phyloP scores from a whole-genome alignment of 2,329 filamentous ascomycete genomes.

The Sarocladium kiliense region DNA sequence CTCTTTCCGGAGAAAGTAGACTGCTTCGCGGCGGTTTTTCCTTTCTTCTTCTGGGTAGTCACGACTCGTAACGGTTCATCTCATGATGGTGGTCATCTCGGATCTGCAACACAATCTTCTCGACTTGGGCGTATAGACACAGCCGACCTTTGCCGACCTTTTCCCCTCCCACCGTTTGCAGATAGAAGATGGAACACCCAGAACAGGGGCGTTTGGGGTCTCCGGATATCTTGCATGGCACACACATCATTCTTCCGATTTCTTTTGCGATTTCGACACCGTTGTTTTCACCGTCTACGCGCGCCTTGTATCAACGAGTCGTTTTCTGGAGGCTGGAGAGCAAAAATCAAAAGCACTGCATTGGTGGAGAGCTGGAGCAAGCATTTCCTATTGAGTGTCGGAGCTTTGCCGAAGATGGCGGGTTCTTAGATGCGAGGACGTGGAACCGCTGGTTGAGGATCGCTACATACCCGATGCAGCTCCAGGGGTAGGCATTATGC shows the following conservation, averaged over 20 bases:
- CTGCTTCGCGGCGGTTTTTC: conserved; percentile 38
- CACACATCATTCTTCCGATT: conserved; percentile 37
- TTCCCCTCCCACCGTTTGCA: conserved; percentile 37
- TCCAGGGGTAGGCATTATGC: conserved; percentile 43
- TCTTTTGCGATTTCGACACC: conserved; percentile 10
- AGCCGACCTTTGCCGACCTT: conserved; percentile 32
- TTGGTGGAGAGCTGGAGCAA: conserved; percentile 55
- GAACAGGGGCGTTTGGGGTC: conserved; percentile 66
- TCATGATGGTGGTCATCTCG: conserved; percentile 47
- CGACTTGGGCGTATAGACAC: conserved; percentile 46
- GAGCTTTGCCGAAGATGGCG: conserved; percentile 12
- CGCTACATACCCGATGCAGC: conserved; percentile 53
- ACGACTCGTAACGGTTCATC: conserved; percentile 44
- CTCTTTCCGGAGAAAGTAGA: conserved; percentile 99
- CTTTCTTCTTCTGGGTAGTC: conserved; percentile 40
- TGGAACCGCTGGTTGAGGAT: conserved; percentile 59
- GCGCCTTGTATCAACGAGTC: conserved; percentile 41
- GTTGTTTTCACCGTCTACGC: conserved; percentile 34
- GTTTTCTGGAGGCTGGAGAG: conserved; percentile 31
- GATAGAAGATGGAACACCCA: conserved; percentile 68
- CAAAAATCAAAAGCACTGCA: conserved; percentile 39
- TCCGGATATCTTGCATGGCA: conserved; percentile 78
- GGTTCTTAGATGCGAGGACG: conserved; percentile 49
- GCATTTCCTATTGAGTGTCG: conserved; percentile 50
- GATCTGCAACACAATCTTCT: conserved; percentile 49